Base-by-base conservation (phyloP, 352 stramenopile genomes). In the Blastocystis hominis region DNA sequence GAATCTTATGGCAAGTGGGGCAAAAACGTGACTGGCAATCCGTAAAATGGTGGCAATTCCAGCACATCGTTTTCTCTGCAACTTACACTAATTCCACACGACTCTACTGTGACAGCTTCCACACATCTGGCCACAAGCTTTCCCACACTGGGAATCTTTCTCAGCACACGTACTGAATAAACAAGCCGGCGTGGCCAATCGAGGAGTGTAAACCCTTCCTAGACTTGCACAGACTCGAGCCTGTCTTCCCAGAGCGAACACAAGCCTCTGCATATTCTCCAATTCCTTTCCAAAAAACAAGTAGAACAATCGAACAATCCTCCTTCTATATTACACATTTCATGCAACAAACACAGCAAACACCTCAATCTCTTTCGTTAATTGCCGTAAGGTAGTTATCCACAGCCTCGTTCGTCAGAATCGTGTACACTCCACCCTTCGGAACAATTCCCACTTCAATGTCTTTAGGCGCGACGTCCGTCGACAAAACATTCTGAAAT, bases 1-100 rank as follows among this genome's bases (percentile, higher is more conserved):
- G 77, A 50, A 87, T 87, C 55, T 87, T 87, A 44, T 87, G 62
- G 30, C 77, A 87, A 30, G 44, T 69, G n/a, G 62, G 77, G 42
- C 77, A 87, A 53, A 87, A 87, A 63, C 77, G 77, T 38, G 68
- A 55, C 2, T 76, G 44, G 53, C 77, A 87, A 55, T 87, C 61
- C 7, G 62, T 87, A 30, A 76, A 75, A 50, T 75, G 66, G 36
- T 75, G 62, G 54, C 77, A 87, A 55, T 87, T 87, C 77, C 77
- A 87, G 54, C 77, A 87, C 55, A 53, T 38, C 2, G 53, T 87
- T 5, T 76, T 24, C 64, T 87, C 62, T 87, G 64, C 30, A 13
- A 3, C 30, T 61, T 38, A 34, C 3, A n/a, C 10, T 1, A 40
- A 34, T 10, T n/a, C 9, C 13, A 42, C 40, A 17, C 9, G 10